phyloP scores from a whole-genome alignment of 371 early-diverging fungal genomes.

The Zopfochytrium polystomum region DNA sequence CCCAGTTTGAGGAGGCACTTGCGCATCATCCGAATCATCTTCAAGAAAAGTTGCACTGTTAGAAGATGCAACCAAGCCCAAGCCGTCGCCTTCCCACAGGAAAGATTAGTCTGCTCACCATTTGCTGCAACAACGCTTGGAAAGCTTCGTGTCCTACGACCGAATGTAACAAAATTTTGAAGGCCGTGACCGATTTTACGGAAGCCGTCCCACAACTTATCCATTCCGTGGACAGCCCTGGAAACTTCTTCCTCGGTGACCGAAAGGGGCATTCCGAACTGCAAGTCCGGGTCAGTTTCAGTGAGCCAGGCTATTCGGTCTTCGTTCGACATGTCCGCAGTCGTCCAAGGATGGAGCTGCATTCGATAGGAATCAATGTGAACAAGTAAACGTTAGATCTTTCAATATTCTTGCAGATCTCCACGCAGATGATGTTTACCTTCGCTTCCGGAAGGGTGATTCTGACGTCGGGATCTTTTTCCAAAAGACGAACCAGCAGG shows the following conservation, averaged over 20 bases:
- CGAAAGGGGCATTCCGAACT: constrained; percentile 46
- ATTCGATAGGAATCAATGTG: neutral
- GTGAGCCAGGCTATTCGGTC: constrained; percentile 61
- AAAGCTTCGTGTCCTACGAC: neutral
- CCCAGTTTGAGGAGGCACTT: neutral
- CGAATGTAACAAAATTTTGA: neutral
- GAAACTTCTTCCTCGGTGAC: constrained; percentile 73
- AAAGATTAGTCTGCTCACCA: neutral
- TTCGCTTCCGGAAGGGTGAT: constrained; percentile 83
- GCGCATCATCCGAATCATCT: neutral
- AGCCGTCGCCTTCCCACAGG: too few relatives aligned
- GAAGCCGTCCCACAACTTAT: constrained; percentile 43
- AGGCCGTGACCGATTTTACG: constrained; percentile 35
- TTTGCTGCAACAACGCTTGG: neutral
- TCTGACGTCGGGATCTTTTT: constrained; percentile 81
- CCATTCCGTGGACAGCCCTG: constrained; percentile 51
- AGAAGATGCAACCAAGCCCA: too few relatives aligned
- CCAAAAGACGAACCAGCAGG: constrained; percentile 67
- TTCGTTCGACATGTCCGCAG: constrained; percentile 56
- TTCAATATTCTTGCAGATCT: too few relatives aligned
- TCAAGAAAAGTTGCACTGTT: neutral
- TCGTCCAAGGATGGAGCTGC: constrained; percentile 84
- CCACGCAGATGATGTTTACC: constrained; percentile 43
- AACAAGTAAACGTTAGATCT: neutral
- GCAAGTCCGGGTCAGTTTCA: constrained; percentile 59